These are phyloP conservation scores for Colletotrichum shisoi DNA, from an alignment of 2,329 filamentous ascomycete genomes.

Conservation along the genomic window DNA sequence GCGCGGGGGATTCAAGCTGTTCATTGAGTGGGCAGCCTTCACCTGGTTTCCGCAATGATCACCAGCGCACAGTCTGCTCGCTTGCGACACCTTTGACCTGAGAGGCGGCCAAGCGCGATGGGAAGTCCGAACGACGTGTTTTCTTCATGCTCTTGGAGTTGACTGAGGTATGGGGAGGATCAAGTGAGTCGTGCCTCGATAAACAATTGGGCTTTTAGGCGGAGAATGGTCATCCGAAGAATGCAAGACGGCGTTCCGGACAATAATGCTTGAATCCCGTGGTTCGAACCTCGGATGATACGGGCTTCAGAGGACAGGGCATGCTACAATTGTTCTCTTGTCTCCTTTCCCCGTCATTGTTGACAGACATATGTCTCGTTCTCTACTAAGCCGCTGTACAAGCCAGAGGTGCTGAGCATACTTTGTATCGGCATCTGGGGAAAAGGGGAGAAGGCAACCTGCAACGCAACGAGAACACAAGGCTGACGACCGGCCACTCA, in stretches of 20 bases:
- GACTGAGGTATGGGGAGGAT: conserved; percentile 19
- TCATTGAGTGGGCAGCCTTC: neutral
- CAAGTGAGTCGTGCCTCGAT: conserved; percentile 26
- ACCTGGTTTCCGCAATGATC: conserved; percentile 14
- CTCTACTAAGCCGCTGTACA: neutral
- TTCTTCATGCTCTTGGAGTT: conserved; percentile 20
- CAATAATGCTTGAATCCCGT: conserved; percentile 10
- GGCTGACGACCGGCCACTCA: conserved; percentile 11
- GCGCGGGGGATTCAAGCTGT: neutral
- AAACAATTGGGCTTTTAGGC: conserved; percentile 24
- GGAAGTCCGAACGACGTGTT: neutral
- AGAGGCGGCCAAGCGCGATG: neutral
- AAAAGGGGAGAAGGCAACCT: conserved; percentile 3
- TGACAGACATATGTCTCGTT: neutral
- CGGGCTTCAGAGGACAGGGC: neutral
- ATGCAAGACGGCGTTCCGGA: conserved; percentile 20
- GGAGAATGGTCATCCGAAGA: conserved; percentile 28
- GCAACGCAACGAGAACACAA: conserved; percentile 1
- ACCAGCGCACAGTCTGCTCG: conserved; percentile 7
- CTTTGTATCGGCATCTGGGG: conserved; percentile 9
- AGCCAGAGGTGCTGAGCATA: conserved; percentile 9
- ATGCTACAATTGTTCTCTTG: neutral
- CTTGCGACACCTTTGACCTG: neutral
- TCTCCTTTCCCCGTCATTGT: neutral
- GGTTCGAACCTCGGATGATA: conserved; percentile 7